Evolutionary conservation across 345 rosid species (phyloP).

Genomic region (Eucalyptus dawsonii): DNA sequence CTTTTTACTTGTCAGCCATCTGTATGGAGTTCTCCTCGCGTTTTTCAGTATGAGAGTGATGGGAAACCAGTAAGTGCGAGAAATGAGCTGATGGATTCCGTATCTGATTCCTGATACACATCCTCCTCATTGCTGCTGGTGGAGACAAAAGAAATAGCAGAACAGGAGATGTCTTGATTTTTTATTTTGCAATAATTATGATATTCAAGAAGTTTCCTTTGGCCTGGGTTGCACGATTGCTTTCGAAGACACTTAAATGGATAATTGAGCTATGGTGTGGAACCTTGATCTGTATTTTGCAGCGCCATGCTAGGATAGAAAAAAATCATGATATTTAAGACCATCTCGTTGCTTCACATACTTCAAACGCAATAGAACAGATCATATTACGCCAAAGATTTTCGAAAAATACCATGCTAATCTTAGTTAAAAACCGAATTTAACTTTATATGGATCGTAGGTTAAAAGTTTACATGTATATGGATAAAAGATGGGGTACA

Average conservation of each 20-base stretch:
- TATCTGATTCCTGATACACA: neutral
- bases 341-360: neutral
- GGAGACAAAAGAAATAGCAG: neutral
- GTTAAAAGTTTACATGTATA: neutral
- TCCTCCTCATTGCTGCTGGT: neutral
- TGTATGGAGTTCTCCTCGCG: neutral
- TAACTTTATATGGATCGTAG: neutral
- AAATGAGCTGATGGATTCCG: neutral
- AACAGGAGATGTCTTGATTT: neutral
- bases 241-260: neutral
- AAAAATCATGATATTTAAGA: neutral
- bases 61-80: neutral
- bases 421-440: neutral
- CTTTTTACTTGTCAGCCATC: neutral
- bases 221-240: neutral
- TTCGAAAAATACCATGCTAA: neutral
- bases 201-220: neutral
- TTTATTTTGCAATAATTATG: neutral
- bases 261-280: neutral
- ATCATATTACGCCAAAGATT: neutral
- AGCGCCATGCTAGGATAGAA: neutral
- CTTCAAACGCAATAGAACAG: neutral
- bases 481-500: neutral
- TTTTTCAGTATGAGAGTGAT: neutral
- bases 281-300: neutral